Evolutionary conservation across 805 yeast species (phyloP), one percentile per base, ranked within the genome.

Genomic region (Pichia heedii): DNA sequence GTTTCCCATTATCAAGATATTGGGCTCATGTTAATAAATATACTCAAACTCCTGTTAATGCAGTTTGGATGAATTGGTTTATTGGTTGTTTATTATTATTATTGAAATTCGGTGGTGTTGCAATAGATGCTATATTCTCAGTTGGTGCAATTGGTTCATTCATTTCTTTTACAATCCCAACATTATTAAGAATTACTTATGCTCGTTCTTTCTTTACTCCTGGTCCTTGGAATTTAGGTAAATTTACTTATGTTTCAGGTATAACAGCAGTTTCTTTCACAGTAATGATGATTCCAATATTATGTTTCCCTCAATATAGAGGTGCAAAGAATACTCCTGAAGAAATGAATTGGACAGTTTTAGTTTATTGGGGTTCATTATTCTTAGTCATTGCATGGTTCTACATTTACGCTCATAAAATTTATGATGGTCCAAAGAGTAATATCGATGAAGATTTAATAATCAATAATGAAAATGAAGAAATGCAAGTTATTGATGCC

Each of bases 101-200:
- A 46, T 70, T 79, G 57, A 77, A 80, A 59, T 80, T 80, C 29
- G 83, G 83, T 33, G 78, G 75, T 46, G 68, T 72, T 19, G 82
- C 86, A 39, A 76, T 80, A 50, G 79, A 73, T 26, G 87, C 87
- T 36, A 78, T 79, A 47, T 81, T 81, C 63, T 77, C 84, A 2
- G 83, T 81, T 39, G 84, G 85, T 41, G 86, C 84, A 37, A 79
- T 80, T 54, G 74, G 82, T 13, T 76, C 82, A 0, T 79, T 79
- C 53, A 70, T 80, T 45, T 79, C 86, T 3, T 81, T 80, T 61
- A 69, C 76, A n/a, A 65, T 76, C 51, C 87, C 87, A 12, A 75
- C 79, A 18, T 53, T 76, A 9, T 68, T 80, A 45, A 74, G 77
- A 55, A 72, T 77, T 52, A 73, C 81, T 5, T 74, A 71, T 53